A percentile compares a stretch with the other conserved stretches of the same genome.
Evolutionary conservation across 179 eudicot species (phyloP).

Genomic region (Drosera spatulata): DNA sequence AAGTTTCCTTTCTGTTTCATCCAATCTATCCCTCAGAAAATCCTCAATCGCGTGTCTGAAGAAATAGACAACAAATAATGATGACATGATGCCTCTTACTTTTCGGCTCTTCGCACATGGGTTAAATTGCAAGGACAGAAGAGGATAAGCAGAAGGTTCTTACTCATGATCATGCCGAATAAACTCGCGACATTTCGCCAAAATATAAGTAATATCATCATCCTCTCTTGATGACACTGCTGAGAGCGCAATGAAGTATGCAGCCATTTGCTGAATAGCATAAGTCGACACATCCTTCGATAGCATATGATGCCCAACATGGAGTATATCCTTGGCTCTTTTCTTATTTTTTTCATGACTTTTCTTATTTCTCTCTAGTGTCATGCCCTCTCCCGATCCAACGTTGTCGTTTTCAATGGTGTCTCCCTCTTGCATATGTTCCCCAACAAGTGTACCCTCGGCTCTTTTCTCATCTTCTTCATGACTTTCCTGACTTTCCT

Average conservation of each 20-base stretch:
- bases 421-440: background rate
- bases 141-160: background rate
- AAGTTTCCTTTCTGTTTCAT: no score
- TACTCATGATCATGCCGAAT: background rate
- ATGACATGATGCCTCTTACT: background rate
- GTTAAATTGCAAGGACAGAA: no score
- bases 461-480: no score
- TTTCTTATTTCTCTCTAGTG: background rate
- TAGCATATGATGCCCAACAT: background rate
- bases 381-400: background rate
- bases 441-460: no score
- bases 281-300: background rate
- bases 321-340: background rate
- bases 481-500: background rate
- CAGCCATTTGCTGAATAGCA: background rate
- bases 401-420: background rate
- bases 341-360: background rate
- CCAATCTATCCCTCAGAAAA: no score
- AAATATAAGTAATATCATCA: background rate
- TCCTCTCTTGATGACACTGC: background rate
- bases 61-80: no score
- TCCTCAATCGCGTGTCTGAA: no score
- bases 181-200: background rate
- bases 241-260: background rate
- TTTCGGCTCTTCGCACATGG: no score